phyloP scores from a whole-genome alignment of 192 early-diverging fungal genomes.

The Coemansia sp. region DNA sequence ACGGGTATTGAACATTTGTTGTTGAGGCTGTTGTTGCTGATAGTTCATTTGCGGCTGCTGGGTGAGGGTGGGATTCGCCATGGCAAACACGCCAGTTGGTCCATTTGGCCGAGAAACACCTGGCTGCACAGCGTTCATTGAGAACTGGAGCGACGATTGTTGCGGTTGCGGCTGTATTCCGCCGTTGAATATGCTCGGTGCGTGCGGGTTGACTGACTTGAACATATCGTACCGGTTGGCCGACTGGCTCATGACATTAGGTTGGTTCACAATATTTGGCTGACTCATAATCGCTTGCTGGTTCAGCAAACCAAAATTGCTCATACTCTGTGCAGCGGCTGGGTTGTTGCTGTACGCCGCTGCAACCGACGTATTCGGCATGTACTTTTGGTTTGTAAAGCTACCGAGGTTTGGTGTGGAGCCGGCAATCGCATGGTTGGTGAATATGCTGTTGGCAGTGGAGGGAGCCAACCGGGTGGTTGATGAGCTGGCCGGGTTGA shows the following conservation, averaged over 20 bases:
- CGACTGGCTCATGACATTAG: slow-evolving; percentile 12
- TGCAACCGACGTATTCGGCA: neutral
- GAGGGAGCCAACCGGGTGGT: slow-evolving; percentile 6
- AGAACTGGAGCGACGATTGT: neutral
- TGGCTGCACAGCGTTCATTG: neutral
- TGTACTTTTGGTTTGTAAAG: slow-evolving; percentile 20
- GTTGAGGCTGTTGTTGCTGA: no score
- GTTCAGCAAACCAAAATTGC: slow-evolving; percentile 32
- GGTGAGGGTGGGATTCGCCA: no score
- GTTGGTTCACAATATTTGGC: neutral
- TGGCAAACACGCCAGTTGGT: neutral
- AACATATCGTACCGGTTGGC: slow-evolving; percentile 45
- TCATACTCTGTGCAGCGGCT: slow-evolving; percentile 34
- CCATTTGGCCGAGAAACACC: neutral
- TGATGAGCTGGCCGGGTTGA: neutral
- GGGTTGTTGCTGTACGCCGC: slow-evolving; percentile 10
- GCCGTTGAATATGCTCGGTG: slow-evolving; percentile 34
- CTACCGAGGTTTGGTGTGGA: slow-evolving; percentile 49
- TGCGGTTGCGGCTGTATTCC: slow-evolving; percentile 16
- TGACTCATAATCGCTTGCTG: neutral
- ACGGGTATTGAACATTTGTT: no score
- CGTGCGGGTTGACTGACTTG: slow-evolving; percentile 45
- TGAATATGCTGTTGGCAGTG: slow-evolving; percentile 19
- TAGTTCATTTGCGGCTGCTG: no score
- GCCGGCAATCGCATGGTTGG: slow-evolving; percentile 31